phyloP scores from a whole-genome alignment of 176 grass and related monocot genomes.

The Oryza meyeriana region DNA sequence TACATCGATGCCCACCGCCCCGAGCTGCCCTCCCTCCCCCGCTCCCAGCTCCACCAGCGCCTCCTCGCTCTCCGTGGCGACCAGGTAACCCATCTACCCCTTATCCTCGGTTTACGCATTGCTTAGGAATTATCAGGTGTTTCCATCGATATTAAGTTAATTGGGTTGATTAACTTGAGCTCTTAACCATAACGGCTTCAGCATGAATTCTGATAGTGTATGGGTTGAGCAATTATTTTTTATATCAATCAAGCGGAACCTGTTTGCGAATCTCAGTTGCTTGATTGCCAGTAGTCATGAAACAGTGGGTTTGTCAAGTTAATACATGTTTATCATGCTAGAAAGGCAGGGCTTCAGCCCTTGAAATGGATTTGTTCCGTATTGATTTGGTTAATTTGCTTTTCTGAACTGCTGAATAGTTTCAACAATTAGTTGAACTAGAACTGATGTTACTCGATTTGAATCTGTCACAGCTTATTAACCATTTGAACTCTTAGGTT shows the following conservation, averaged over 20 bases:
- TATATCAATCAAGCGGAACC: background rate
- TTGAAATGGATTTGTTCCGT: background rate
- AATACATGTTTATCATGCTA: background rate
- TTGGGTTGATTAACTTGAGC: background rate
- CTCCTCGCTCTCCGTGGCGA: conserved; percentile 52
- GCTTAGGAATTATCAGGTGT: background rate
- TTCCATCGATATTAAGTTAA: background rate
- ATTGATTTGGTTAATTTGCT: background rate
- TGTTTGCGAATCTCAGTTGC: background rate
- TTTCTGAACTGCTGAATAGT: background rate
- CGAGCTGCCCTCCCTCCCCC: conserved; percentile 50
- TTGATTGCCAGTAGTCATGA: background rate
- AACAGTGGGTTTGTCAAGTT: background rate
- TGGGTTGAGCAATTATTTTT: background rate
- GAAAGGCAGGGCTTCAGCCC: background rate
- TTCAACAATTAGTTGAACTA: background rate
- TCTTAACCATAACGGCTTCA: background rate
- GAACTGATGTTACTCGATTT: background rate
- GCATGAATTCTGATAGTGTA: background rate
- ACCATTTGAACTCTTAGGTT: background rate
- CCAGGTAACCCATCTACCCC: conserved; percentile 31
- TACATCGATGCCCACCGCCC: conserved; percentile 64
- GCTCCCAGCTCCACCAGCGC: conserved; percentile 63
- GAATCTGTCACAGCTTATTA: background rate
- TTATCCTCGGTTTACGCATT: background rate